Evolutionary conservation across 2,329 filamentous ascomycete species (phyloP).

Genomic region (Aphanocladium album): DNA sequence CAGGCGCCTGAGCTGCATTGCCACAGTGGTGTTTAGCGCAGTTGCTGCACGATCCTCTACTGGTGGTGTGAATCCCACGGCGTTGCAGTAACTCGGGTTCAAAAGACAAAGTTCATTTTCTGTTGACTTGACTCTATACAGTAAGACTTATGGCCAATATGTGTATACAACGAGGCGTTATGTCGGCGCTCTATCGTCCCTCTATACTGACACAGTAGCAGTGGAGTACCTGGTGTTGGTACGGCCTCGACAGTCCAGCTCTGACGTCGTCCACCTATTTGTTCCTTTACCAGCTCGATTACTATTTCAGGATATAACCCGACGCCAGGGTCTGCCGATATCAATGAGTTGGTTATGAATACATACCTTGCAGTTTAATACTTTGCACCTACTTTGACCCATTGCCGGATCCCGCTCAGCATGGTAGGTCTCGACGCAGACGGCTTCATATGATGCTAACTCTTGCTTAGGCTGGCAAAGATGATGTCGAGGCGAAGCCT

Average conservation of each 20-base stretch:
- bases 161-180: too few relatives aligned
- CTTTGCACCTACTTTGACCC: background rate
- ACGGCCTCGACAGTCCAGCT: background rate
- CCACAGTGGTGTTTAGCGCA: background rate
- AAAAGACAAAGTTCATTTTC: background rate
- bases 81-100: background rate
- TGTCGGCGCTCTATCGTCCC: too few relatives aligned
- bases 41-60: background rate
- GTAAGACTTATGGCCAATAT: background rate
- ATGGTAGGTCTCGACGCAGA: background rate
- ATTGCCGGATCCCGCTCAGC: background rate
- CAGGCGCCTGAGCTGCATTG: background rate
- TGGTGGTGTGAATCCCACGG: background rate
- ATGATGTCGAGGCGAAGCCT: slow-evolving; percentile 68
- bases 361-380: background rate
- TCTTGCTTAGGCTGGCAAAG: slow-evolving; percentile 42
- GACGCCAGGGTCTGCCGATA: background rate
- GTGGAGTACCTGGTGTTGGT: slow-evolving; percentile 1
- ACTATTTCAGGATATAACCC: background rate
- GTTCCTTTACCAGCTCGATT: background rate
- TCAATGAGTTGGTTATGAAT: background rate
- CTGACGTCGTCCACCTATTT: background rate
- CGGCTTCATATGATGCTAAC: background rate
- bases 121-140: background rate
- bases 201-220: too few relatives aligned